A percentile compares a stretch with the other conserved stretches of the same genome.
Evolutionary conservation across 176 grass and related monocot genomes (phyloP).

Genomic region (Neostapfia colusana): DNA sequence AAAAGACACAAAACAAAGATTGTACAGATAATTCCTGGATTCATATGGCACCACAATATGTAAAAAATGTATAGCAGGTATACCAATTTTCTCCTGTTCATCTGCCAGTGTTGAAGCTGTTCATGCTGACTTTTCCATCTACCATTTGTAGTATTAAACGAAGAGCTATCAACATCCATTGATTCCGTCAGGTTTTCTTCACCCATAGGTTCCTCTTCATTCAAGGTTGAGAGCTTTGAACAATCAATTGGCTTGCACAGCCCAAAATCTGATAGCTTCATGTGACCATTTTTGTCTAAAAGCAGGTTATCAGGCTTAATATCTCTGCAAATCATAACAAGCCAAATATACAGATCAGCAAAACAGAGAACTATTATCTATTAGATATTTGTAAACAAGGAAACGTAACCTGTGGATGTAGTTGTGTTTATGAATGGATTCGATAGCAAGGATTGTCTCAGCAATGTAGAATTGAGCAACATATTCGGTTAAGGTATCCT

Average conservation of each 20-base stretch:
- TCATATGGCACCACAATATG: neutral
- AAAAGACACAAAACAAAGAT: constrained; percentile 1
- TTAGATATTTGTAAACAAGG: constrained; percentile 34
- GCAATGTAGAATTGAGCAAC: constrained; percentile 93
- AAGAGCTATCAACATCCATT: constrained; percentile 80
- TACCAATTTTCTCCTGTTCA: constrained; percentile 95
- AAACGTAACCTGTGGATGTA: constrained; percentile 89
- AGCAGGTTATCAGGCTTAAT: constrained; percentile 98
- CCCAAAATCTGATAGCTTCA: constrained; percentile 98
- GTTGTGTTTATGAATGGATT: constrained; percentile 98
- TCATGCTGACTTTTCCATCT: constrained; percentile 89
- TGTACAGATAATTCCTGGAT: neutral
- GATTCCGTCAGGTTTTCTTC: constrained; percentile 87
- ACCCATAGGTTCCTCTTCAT: constrained; percentile 88
- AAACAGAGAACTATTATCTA: neutral
- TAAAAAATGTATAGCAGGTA: constrained; percentile 9
- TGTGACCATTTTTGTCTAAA: constrained; percentile 92
- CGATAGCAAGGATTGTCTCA: constrained; percentile 90
- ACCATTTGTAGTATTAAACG: constrained; percentile 67
- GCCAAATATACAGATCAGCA: constrained; percentile 35
- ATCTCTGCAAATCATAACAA: constrained; percentile 71
- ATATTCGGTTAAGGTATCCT: constrained; percentile 91
- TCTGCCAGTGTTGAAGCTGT: constrained; percentile 97
- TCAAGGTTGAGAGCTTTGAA: constrained; percentile 86
- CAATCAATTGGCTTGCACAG: constrained; percentile 97